These are phyloP conservation scores for Rhizophora mangle DNA, from an alignment of 345 rosid species.

Conservation along the genomic window DNA sequence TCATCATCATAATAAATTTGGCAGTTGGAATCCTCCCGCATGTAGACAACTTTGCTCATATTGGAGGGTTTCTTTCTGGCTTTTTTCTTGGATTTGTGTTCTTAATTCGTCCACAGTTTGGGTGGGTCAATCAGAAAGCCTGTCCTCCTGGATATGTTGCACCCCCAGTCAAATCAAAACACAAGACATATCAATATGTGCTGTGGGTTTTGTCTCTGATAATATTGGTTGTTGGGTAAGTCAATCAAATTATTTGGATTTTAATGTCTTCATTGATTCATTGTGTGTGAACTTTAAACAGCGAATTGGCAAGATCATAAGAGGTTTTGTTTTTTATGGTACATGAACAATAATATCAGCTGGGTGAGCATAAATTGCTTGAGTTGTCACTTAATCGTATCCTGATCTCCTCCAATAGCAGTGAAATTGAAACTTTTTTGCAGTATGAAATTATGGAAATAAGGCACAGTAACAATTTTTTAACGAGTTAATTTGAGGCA, in stretches of 20 bases:
- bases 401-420: too few relatives aligned
- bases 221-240: constrained; percentile 68
- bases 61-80: constrained; percentile 87
- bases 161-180: constrained; percentile 43
- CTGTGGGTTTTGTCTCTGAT: constrained; percentile 68
- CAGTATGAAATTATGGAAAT: too few relatives aligned
- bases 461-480: too few relatives aligned
- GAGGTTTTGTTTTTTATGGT: too few relatives aligned
- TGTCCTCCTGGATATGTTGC: constrained; percentile 37
- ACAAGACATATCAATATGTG: constrained; percentile 66
- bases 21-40: constrained; percentile 92
- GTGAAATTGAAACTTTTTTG: too few relatives aligned
- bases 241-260: not conserved
- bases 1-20: constrained; percentile 71
- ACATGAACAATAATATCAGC: too few relatives aligned
- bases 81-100: constrained; percentile 86
- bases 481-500: not conserved
- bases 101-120: constrained; percentile 82
- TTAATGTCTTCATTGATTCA: too few relatives aligned
- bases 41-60: constrained; percentile 95
- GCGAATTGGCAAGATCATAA: too few relatives aligned
- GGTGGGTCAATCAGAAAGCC: constrained; percentile 65
- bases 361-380: too few relatives aligned
- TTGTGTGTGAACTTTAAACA: too few relatives aligned
- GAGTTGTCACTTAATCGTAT: too few relatives aligned